Conservation (phyloP, 129 eudicot genomes). For the Chrysanthemum lavandulifolium region DNA sequence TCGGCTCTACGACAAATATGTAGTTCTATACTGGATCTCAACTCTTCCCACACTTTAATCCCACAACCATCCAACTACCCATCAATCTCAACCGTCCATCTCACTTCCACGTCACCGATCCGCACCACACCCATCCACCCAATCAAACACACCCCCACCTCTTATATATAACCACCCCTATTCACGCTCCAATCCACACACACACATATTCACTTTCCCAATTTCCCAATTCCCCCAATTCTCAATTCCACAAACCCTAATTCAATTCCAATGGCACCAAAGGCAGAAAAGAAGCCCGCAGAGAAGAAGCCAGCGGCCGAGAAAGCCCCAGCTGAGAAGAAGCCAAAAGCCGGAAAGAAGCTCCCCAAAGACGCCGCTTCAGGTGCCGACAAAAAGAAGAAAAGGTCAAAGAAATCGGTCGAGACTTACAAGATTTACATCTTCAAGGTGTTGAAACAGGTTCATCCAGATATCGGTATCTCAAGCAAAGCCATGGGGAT, state of each 20-base stretch:
- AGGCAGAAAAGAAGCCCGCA: constrained; percentile 63
- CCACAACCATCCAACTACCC: not conserved
- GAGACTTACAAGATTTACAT: constrained; percentile 65
- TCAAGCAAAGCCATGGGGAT: constrained; percentile 53
- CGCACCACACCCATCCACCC: not conserved
- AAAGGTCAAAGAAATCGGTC: constrained; percentile 44
- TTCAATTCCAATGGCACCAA: constrained; percentile 51
- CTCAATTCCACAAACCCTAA: not conserved
- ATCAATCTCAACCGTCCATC: not conserved
- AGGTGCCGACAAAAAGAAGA: constrained; percentile 45
- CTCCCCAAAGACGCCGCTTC: constrained; percentile 38
- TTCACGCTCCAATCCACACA: not conserved
- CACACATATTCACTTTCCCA: not conserved
- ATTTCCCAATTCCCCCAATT: not conserved
- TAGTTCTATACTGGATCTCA: no score
- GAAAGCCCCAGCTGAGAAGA: constrained; percentile 42
- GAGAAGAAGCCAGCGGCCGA: constrained; percentile 44
- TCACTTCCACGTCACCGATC: constrained; percentile 15
- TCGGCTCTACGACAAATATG: no score
- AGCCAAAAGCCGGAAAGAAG: constrained; percentile 44
- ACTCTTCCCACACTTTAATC: no score
- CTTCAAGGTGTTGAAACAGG: constrained; percentile 51
- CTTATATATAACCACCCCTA: not conserved
- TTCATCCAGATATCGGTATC: constrained; percentile 42
- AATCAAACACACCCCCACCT: not conserved